These are phyloP conservation scores for Nannizziopsis arthrosporioides DNA, from an alignment of 2,329 filamentous ascomycete species.

Conservation along the genomic window DNA sequence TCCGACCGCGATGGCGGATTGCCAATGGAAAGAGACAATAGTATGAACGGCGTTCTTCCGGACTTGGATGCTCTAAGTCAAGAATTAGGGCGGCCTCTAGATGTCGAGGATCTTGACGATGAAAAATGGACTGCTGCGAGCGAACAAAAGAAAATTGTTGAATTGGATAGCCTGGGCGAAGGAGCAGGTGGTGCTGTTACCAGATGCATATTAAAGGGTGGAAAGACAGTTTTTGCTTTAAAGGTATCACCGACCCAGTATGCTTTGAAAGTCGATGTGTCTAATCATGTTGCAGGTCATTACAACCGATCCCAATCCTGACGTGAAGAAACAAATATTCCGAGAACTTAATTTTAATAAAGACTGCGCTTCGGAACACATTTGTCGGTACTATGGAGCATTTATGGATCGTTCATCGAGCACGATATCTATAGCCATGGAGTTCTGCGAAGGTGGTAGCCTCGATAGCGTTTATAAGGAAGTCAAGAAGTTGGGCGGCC, in stretches of 20 bases:
- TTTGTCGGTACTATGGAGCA: slow-evolving; percentile 93
- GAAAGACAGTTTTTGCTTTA: slow-evolving; percentile 87
- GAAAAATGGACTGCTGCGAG: slow-evolving; percentile 92
- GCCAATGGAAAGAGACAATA: slow-evolving; percentile 72
- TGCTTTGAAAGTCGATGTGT: slow-evolving; percentile 4
- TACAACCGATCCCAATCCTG: slow-evolving; percentile 92
- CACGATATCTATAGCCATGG: slow-evolving; percentile 97
- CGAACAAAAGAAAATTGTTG: slow-evolving; percentile 72
- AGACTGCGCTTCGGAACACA: slow-evolving; percentile 87
- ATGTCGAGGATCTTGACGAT: slow-evolving; percentile 91
- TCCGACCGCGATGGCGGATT: slow-evolving; percentile 65
- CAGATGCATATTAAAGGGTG: slow-evolving; percentile 73
- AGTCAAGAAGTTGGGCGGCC: slow-evolving; percentile 85
- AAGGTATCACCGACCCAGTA: slow-evolving; percentile 53
- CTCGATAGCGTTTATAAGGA: slow-evolving; percentile 95
- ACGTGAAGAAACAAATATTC: slow-evolving; percentile 96
- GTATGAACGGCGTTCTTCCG: slow-evolving; percentile 56
- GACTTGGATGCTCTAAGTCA: slow-evolving; percentile 69
- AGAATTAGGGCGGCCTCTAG: slow-evolving; percentile 69
- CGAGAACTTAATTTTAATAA: slow-evolving; percentile 97
- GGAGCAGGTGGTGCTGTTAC: slow-evolving; percentile 94
- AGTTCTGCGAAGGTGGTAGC: slow-evolving; percentile 94
- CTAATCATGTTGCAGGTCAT: slow-evolving; percentile 56
- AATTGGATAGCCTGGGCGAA: slow-evolving; percentile 82
- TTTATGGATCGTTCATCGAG: slow-evolving; percentile 94